Evolutionary conservation across 2,329 filamentous ascomycete genomes (phyloP), one percentile per base, ranked within the genome.

Genomic region (Hymenoscyphus occultus): DNA sequence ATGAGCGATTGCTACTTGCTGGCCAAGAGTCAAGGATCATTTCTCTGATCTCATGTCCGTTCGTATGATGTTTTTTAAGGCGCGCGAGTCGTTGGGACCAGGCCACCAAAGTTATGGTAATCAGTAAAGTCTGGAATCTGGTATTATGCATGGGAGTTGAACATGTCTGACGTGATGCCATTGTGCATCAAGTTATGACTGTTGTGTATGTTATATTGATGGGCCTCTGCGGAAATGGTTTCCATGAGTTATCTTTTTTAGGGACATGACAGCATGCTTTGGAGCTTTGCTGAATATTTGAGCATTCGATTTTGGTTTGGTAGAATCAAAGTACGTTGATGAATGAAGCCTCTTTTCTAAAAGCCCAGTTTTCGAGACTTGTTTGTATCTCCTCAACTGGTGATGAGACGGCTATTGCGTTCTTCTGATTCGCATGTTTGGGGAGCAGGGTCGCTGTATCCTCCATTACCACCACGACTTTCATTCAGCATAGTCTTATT

Each of bases 1-100:
- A 58, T 69, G 59, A 54, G 42, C 14, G 42, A 19, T 10, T 12
- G 22, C 10, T 10, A 54, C 19, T 54, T 54, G 48, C n/a, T 54
- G 48, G 48, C 5, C 19, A 51, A 28, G 48, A 54, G 10, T 22
- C 19, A 22, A 54, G 48, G 31, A 31, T 28, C 48, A 54, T 22
- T 28, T 28, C 9, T 19, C 9, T 1, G 13, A 28, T 54, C 10
- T n/a, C 7, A 19, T 19, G 48, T 12, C 9, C 10, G 12, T 22
- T 54, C 35, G 9, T 35, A 35, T 35, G 2, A 35, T 22, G 19
- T 3, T 22, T 9, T 28, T 22, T 54, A 10, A 13, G 48, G 19
- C 13, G 9, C 9, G 9, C 22, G 22, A 54, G 16, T 28, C 10
- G 13, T 54, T 54, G 48, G 48, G 13, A 54, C 19, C 48, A 22